These are phyloP conservation scores for Grosmannia huntii DNA, from an alignment of 2,329 filamentous ascomycete species.

Conservation along the genomic window DNA sequence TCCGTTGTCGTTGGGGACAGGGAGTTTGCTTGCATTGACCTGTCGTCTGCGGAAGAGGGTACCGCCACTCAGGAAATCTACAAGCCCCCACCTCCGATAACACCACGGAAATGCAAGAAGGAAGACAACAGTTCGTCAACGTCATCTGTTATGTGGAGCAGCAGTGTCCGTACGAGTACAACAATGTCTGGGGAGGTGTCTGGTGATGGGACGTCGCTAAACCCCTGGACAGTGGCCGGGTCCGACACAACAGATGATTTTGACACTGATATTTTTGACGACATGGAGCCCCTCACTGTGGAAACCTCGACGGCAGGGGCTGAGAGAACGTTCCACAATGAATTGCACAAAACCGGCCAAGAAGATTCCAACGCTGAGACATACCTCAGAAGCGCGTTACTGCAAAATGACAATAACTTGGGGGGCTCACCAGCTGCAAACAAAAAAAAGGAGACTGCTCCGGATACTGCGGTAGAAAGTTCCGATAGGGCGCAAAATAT, in stretches of 20 bases:
- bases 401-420: background rate
- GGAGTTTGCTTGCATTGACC: slow-evolving; percentile 9
- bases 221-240: slow-evolving; percentile 4
- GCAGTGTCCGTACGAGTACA: background rate
- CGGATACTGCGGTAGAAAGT: background rate
- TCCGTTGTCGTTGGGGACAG: background rate
- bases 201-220: slow-evolving; percentile 1
- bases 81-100: background rate
- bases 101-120: background rate
- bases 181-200: background rate
- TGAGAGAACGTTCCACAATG: background rate
- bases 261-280: slow-evolving; percentile 11
- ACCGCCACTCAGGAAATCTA: background rate
- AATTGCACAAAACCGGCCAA: background rate
- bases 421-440: too few relatives aligned
- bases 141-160: background rate
- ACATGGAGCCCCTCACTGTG: slow-evolving; percentile 1
- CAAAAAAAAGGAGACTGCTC: background rate
- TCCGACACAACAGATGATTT: slow-evolving; percentile 5
- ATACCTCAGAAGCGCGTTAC: background rate
- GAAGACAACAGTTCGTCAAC: background rate
- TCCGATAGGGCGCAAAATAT: background rate
- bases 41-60: slow-evolving; percentile 4
- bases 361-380: background rate
- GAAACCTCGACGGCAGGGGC: background rate